Conservation (phyloP, 345 rosid species). For the Atalantia buxifolia region DNA sequence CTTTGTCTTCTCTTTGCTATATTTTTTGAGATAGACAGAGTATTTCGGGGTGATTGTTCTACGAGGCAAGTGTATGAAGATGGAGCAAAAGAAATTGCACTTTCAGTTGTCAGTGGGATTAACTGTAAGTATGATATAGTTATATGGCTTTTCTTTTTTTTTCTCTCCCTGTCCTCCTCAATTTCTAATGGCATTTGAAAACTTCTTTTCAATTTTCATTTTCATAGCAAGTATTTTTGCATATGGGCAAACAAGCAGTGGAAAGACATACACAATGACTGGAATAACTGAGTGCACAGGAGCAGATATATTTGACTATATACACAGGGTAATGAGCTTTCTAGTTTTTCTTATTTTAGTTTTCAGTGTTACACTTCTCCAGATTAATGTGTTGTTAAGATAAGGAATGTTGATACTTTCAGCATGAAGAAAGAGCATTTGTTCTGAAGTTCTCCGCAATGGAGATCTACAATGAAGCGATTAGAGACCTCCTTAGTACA, state of each 20-base stretch:
- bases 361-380: neutral
- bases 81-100: constrained; percentile 83
- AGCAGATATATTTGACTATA: constrained; percentile 87
- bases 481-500: constrained; percentile 75
- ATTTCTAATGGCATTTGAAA: neutral
- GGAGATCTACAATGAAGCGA: constrained; percentile 95
- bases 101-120: constrained; percentile 84
- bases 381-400: constrained; percentile 1
- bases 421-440: constrained; percentile 95
- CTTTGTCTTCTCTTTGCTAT: constrained; percentile 7
- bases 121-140: constrained; percentile 57
- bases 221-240: constrained; percentile 88
- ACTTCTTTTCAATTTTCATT: constrained; percentile 8
- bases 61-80: constrained; percentile 82
- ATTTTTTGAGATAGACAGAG: constrained; percentile 62
- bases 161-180: neutral
- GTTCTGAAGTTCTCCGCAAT: constrained; percentile 91
- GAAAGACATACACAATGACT: constrained; percentile 97
- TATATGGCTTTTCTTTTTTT: neutral
- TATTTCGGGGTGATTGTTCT: constrained; percentile 77
- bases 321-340: constrained; percentile 53
- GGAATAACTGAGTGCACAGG: constrained; percentile 87
- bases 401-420: constrained; percentile 18
- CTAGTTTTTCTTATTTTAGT: neutral
- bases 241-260: constrained; percentile 99